Percentiles rank a stretch among this genome's conserved stretches.
Evolutionary conservation across 768 basidiomycete species (phyloP).

Genomic region (Favolaschia claudopus): DNA sequence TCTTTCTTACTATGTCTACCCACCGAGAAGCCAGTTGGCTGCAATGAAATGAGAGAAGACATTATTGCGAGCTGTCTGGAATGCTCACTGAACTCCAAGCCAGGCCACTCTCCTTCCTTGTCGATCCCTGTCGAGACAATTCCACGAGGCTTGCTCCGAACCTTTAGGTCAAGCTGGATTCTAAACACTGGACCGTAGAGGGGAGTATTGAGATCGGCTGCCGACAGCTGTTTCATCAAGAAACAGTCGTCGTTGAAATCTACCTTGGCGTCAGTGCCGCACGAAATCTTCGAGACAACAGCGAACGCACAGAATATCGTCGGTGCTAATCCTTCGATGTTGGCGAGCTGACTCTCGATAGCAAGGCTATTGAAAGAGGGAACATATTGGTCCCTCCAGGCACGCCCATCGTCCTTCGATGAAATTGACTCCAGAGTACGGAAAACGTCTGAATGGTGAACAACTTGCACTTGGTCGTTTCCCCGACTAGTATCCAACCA

Average conservation of each 20-base stretch:
- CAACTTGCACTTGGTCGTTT: not conserved
- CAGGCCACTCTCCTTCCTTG: constrained; percentile 28
- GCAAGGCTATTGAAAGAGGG: constrained; percentile 29
- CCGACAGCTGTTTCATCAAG: constrained; percentile 15
- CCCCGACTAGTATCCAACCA: constrained; percentile 14
- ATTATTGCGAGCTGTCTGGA: not conserved
- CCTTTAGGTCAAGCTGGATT: constrained; percentile 21
- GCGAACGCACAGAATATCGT: constrained; percentile 22
- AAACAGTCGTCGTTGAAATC: constrained; percentile 29
- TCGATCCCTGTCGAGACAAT: constrained; percentile 5
- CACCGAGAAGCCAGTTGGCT: constrained; percentile 29
- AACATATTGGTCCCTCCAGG: constrained; percentile 20
- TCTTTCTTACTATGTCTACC: not conserved
- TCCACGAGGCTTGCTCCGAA: constrained; percentile 12
- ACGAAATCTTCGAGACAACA: not conserved
- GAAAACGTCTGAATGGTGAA: constrained; percentile 26
- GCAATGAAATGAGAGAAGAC: not conserved
- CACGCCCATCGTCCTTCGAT: not conserved
- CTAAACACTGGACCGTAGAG: constrained; percentile 26
- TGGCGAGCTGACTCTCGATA: constrained; percentile 26
- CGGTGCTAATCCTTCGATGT: constrained; percentile 15
- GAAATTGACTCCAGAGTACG: constrained; percentile 7
- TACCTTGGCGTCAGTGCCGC: not conserved
- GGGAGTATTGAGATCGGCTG: constrained; percentile 16
- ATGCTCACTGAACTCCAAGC: constrained; percentile 14